These are phyloP conservation scores for Syzygium syzygioides DNA, from an alignment of 441 rosid species.

Conservation along the genomic window DNA sequence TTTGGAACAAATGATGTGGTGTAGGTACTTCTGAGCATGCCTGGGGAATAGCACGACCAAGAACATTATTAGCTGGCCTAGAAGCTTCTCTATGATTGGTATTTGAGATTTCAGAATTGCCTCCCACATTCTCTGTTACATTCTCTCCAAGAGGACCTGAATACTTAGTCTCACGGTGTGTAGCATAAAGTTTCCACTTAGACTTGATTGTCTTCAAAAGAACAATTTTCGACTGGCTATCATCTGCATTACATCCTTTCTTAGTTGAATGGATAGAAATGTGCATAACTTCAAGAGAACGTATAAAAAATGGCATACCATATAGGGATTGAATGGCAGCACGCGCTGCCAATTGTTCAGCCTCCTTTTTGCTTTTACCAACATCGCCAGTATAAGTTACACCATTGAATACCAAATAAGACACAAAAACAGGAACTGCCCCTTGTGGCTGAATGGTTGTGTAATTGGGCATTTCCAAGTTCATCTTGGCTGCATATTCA, in stretches of 20 bases:
- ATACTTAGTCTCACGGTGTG: neutral
- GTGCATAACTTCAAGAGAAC: neutral
- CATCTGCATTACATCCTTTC: conserved; percentile 12
- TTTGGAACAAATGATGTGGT: neutral
- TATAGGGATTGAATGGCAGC: conserved; percentile 32
- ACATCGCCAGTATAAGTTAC: conserved; percentile 23
- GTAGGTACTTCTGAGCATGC: neutral
- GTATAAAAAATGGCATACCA: conserved; percentile 18
- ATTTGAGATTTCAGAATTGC: neutral
- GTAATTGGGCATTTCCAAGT: conserved; percentile 26
- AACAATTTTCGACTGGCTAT: conserved; percentile 10
- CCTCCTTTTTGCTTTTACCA: conserved; percentile 48
- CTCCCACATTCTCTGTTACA: neutral
- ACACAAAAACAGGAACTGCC: conserved; percentile 23
- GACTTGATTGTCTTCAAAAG: conserved; percentile 30
- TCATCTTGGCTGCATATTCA: conserved; percentile 39
- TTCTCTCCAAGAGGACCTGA: neutral
- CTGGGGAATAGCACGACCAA: neutral
- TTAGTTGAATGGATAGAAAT: neutral
- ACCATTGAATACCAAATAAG: conserved; percentile 34
- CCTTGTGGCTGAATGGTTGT: conserved; percentile 19
- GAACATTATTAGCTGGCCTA: neutral
- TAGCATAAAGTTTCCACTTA: conserved; percentile 21
- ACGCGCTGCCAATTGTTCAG: conserved; percentile 55
- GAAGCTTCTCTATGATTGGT: neutral